Evolutionary conservation across 1,139 yeast genomes (phyloP).

Genomic region (Suhomyces panamericanus): DNA sequence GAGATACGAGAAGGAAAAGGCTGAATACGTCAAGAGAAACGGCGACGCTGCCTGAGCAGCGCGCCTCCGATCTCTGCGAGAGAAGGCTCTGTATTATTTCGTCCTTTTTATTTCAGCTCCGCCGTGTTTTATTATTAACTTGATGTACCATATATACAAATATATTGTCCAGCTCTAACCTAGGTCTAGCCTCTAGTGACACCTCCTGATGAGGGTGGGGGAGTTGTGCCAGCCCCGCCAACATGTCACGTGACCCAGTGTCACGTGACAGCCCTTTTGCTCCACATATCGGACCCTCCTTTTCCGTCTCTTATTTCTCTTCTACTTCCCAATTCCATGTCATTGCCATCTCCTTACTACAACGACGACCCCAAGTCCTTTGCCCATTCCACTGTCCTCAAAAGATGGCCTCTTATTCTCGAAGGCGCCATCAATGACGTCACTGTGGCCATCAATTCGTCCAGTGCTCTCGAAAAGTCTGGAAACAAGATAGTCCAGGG

Average conservation of each 20-base stretch:
- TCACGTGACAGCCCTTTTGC: too few species aligned
- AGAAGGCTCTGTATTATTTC: constrained; percentile 12
- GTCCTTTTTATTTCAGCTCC: constrained; percentile 11
- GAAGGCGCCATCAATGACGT: constrained; percentile 68
- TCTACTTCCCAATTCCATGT: constrained; percentile 8
- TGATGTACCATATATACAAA: constrained; percentile 12
- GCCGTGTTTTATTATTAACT: constrained; percentile 13
- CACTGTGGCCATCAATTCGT: constrained; percentile 17
- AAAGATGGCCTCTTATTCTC: constrained; percentile 86
- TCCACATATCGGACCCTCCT: not conserved
- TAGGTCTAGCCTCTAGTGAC: too few species aligned
- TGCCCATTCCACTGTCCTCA: constrained; percentile 75
- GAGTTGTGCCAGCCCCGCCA: too few species aligned
- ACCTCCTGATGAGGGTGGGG: too few species aligned
- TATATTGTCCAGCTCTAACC: constrained; percentile 6
- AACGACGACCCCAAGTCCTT: constrained; percentile 76
- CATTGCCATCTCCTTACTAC: constrained; percentile 39
- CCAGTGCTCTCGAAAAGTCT: constrained; percentile 24
- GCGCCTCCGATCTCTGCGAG: constrained; percentile 5
- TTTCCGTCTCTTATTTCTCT: not conserved
- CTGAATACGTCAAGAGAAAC: constrained; percentile 69
- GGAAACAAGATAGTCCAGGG: constrained; percentile 35
- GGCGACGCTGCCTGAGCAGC: constrained; percentile 13
- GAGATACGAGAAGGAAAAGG: constrained; percentile 95
- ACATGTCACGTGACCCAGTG: not conserved